Evolutionary conservation across 2,329 filamentous ascomycete species (phyloP).

Genomic region (Xylogone sp.): DNA sequence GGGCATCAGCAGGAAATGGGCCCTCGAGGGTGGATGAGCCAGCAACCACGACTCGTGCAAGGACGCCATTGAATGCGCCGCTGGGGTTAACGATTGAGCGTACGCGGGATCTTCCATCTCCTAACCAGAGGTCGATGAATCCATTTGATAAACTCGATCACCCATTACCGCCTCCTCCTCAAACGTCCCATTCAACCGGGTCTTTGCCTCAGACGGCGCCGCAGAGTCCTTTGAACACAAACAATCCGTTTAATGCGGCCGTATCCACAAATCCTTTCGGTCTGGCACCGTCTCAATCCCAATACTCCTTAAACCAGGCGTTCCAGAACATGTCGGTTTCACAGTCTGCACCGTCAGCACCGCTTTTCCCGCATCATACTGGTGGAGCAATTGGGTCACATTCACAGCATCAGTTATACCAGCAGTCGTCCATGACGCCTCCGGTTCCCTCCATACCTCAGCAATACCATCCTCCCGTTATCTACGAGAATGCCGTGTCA

Average conservation of each 20-base stretch:
- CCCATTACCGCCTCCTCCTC: conserved; percentile 36
- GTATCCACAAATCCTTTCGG: conserved; percentile 66
- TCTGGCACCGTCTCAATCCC: conserved; percentile 34
- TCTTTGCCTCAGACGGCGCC: conserved; percentile 55
- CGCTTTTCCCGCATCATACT: conserved; percentile 73
- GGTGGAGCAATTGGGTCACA: conserved; percentile 48
- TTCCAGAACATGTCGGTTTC: conserved; percentile 74
- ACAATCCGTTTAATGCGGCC: conserved; percentile 23
- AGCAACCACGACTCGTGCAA: conserved; percentile 45
- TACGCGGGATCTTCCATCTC: conserved; percentile 12
- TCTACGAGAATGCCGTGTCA: conserved; percentile 21
- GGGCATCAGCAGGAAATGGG: conserved; percentile 35
- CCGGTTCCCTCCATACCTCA: conserved; percentile 27
- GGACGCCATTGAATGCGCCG: conserved; percentile 47
- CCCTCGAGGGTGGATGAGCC: conserved; percentile 14
- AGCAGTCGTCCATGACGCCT: conserved; percentile 30
- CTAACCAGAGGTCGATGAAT: conserved; percentile 50
- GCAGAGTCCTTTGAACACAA: conserved; percentile 30
- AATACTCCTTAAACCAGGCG: conserved; percentile 49
- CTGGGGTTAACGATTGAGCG: conserved; percentile 25
- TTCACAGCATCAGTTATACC: conserved; percentile 33
- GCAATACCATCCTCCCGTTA: conserved; percentile 22
- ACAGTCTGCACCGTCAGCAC: conserved; percentile 42
- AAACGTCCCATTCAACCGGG: conserved; percentile 63
- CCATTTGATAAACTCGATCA: conserved; percentile 61